phyloP scores from a whole-genome alignment of 169 alveolate species.

The Plasmodium berghei region DNA sequence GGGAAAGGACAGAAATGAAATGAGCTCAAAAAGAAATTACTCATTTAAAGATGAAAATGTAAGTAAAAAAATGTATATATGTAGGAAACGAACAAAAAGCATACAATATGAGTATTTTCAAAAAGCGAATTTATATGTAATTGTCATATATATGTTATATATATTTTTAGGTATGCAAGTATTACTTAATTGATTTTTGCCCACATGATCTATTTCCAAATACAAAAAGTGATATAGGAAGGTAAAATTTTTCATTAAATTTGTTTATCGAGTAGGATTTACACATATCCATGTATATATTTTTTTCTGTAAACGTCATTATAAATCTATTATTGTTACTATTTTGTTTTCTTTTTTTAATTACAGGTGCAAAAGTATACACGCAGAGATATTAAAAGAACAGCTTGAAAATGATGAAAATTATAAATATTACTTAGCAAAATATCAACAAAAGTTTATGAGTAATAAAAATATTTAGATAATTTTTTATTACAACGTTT shows the following conservation, averaged over 20 bases:
- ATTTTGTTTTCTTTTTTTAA: not conserved
- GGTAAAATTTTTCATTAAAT: constrained; percentile 70
- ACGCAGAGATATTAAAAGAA: constrained; percentile 64
- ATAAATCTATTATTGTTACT: not conserved
- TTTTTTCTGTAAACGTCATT: constrained; percentile 28
- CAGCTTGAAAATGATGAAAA: constrained; percentile 62
- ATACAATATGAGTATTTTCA: not conserved
- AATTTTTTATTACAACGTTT: constrained; percentile 4
- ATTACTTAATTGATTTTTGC: constrained; percentile 91
- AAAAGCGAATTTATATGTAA: not conserved
- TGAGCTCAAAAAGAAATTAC: constrained; percentile 72
- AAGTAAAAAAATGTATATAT: constrained; percentile 6
- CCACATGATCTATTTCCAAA: constrained; percentile 94
- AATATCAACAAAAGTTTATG: constrained; percentile 72
- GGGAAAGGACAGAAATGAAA: constrained; percentile 86
- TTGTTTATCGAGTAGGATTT: constrained; percentile 1
- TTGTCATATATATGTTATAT: constrained; percentile 7
- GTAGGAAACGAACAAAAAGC: too few species aligned
- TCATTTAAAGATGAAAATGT: constrained; percentile 80
- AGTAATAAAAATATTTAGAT: constrained; percentile 49
- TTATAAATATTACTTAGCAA: constrained; percentile 62
- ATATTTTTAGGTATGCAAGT: constrained; percentile 88
- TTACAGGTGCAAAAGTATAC: constrained; percentile 62
- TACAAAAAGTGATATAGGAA: constrained; percentile 92
- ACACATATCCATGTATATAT: not conserved